A percentile compares a stretch with the other conserved stretches of the same genome.
These are phyloP conservation scores for Platanus orientalis DNA, from an alignment of 164 flowering plant genomes.

Conservation along the genomic window DNA sequence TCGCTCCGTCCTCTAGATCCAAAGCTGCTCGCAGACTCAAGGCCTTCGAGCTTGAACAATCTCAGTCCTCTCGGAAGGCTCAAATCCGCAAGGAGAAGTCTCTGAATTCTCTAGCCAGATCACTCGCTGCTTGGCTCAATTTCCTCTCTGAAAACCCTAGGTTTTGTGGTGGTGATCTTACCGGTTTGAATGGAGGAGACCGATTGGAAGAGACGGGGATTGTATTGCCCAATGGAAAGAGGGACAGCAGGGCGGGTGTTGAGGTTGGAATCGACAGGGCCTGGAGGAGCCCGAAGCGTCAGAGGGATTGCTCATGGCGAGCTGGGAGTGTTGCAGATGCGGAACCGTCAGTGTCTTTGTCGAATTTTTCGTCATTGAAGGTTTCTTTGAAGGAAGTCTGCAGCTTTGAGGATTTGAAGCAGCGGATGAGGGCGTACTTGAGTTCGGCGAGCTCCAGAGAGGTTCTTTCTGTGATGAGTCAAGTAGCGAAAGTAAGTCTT, in stretches of 20 bases:
- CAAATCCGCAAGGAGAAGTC: slow-evolving; percentile 52
- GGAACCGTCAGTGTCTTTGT: slow-evolving; percentile 16
- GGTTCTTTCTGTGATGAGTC: slow-evolving; percentile 63
- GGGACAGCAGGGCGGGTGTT: slow-evolving; percentile 37
- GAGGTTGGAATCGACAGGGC: slow-evolving; percentile 38
- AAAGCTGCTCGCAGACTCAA: slow-evolving; percentile 48
- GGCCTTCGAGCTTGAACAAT: slow-evolving; percentile 76
- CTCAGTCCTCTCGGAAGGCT: slow-evolving; percentile 64
- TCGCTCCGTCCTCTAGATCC: slow-evolving; percentile 32
- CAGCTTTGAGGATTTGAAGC: slow-evolving; percentile 82
- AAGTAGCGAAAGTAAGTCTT: slow-evolving; percentile 59
- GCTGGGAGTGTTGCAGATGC: slow-evolving; percentile 10
- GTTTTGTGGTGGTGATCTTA: slow-evolving; percentile 54
- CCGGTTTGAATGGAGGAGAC: slow-evolving; percentile 10
- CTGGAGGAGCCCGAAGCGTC: slow-evolving; percentile 76
- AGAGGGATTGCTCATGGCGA: slow-evolving; percentile 40
- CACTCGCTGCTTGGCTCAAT: slow-evolving; percentile 84
- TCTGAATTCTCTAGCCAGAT: slow-evolving; percentile 50
- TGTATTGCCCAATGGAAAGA: slow-evolving; percentile 39
- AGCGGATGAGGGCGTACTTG: slow-evolving; percentile 67
- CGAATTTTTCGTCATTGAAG: slow-evolving; percentile 32
- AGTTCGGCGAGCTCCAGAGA: slow-evolving; percentile 57
- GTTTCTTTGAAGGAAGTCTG: slow-evolving; percentile 70
- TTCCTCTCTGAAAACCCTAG: slow-evolving; percentile 70
- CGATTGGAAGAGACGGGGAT: not conserved